Conservation (phyloP, 176 grass and related monocot genomes). For the Aegilops bicornis region DNA sequence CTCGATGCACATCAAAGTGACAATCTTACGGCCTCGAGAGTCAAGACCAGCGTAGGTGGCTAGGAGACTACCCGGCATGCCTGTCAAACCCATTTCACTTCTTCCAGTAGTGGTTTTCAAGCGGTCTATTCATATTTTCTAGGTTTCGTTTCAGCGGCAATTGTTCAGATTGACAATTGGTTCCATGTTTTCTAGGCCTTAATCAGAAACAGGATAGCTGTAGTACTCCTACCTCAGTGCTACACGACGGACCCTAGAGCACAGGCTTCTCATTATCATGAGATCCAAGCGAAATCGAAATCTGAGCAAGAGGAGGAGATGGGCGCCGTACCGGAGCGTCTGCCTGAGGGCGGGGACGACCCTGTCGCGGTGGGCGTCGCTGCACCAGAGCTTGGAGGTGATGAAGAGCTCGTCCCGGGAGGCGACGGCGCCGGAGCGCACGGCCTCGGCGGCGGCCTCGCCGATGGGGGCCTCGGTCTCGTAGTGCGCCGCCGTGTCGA, state of each 20-base stretch:
- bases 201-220: not conserved
- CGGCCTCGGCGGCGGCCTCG: conserved; percentile 47
- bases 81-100: not conserved
- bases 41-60: not conserved
- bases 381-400: conserved; percentile 81
- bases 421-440: conserved; percentile 38
- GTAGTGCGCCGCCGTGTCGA: conserved; percentile 67
- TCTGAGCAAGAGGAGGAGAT: not conserved
- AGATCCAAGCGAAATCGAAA: not conserved
- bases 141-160: not conserved
- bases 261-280: not conserved
- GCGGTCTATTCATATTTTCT: not conserved
- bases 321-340: conserved; percentile 29
- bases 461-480: conserved; percentile 56
- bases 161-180: not conserved
- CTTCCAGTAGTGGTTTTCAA: too few relatives aligned
- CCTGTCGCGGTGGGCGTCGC: conserved; percentile 44
- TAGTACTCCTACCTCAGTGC: not conserved
- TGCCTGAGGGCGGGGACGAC: conserved; percentile 52
- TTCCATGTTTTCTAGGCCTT: not conserved
- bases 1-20: not conserved
- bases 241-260: not conserved
- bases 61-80: not conserved
- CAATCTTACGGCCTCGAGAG: too few relatives aligned
- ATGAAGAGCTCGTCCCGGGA: conserved; percentile 60